Percentiles rank a stretch among this genome's conserved stretches.
phyloP scores from a whole-genome alignment of 75 land plant genomes.

The Adiantum capillusveneris region DNA sequence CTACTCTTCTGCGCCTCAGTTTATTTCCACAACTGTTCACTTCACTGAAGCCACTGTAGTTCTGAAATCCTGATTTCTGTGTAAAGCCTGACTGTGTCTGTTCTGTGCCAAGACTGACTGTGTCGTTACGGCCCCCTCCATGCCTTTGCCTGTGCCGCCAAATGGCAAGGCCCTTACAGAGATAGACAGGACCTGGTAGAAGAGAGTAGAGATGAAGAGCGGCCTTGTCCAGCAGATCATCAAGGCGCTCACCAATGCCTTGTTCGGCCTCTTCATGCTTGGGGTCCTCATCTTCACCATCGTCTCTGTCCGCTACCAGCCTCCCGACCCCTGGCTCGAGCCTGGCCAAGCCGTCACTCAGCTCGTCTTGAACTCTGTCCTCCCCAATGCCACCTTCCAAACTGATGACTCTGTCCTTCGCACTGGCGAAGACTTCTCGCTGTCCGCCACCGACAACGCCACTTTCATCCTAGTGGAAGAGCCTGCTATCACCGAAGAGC shows the following conservation, averaged over 20 bases:
- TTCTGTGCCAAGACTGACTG: too few relatives aligned
- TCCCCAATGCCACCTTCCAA: constrained; percentile 61
- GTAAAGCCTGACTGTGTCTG: too few relatives aligned
- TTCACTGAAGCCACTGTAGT: too few relatives aligned
- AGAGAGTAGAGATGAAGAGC: too few relatives aligned
- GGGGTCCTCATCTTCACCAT: constrained; percentile 71
- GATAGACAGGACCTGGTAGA: too few relatives aligned
- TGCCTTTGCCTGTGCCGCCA: too few relatives aligned
- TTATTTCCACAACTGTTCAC: too few relatives aligned
- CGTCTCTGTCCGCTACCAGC: constrained; percentile 80
- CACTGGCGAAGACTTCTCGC: constrained; percentile 66
- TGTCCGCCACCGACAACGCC: constrained; percentile 7
- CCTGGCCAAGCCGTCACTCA: constrained; percentile 43
- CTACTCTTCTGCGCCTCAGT: too few relatives aligned
- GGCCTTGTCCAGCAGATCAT: constrained; percentile 29
- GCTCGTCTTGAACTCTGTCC: constrained; percentile 37
- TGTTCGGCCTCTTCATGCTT: constrained; percentile 77
- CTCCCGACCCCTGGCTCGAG: constrained; percentile 93
- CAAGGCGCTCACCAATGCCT: constrained; percentile 51
- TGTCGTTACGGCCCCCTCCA: too few relatives aligned
- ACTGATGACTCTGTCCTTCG: constrained; percentile 53
- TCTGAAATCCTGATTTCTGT: too few relatives aligned
- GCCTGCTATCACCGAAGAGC: not conserved
- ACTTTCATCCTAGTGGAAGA: not conserved
- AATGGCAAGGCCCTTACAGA: too few relatives aligned